Percentiles rank a stretch among this genome's conserved stretches.
Conservation (phyloP, 176 grass and related monocot species). For the Aegilops umbellulata region DNA sequence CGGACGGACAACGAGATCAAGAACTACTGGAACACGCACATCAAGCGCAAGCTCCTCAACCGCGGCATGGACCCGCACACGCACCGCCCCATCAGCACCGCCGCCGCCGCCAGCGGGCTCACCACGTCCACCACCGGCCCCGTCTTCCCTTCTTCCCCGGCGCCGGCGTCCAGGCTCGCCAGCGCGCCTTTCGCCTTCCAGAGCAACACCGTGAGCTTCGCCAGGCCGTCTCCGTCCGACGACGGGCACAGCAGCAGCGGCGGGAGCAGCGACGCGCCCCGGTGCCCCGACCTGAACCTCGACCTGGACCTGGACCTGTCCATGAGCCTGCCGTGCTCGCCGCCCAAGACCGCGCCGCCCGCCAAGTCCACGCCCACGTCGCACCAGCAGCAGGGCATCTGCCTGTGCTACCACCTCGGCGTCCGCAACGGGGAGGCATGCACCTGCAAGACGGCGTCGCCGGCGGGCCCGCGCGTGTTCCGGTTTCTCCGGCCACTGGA, state of each 20-base stretch:
- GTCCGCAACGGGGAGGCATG: conserved; percentile 49
- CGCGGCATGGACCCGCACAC: conserved; percentile 85
- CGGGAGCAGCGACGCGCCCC: conserved; percentile 49
- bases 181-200: background rate
- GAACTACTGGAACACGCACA: conserved; percentile 98
- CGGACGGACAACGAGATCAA: conserved; percentile 96
- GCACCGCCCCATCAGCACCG: conserved; percentile 52
- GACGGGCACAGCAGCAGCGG: conserved; percentile 60
- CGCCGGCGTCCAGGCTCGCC: background rate
- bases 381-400: conserved; percentile 39
- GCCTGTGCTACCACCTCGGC: conserved; percentile 80
- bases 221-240: background rate
- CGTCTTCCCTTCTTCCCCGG: conserved; percentile 5
- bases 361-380: conserved; percentile 28
- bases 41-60: conserved; percentile 82
- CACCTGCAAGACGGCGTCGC: conserved; percentile 52
- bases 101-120: background rate
- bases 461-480: conserved; percentile 39
- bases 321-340: conserved; percentile 59
- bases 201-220: conserved; percentile 23
- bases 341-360: conserved; percentile 38
- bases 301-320: conserved; percentile 81
- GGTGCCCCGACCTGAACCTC: conserved; percentile 85
- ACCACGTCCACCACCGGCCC: conserved; percentile 12
- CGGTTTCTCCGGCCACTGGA: conserved; percentile 66